Base-by-base conservation (phyloP, 176 grass and related monocot species). In the Oryza australiensis region DNA sequence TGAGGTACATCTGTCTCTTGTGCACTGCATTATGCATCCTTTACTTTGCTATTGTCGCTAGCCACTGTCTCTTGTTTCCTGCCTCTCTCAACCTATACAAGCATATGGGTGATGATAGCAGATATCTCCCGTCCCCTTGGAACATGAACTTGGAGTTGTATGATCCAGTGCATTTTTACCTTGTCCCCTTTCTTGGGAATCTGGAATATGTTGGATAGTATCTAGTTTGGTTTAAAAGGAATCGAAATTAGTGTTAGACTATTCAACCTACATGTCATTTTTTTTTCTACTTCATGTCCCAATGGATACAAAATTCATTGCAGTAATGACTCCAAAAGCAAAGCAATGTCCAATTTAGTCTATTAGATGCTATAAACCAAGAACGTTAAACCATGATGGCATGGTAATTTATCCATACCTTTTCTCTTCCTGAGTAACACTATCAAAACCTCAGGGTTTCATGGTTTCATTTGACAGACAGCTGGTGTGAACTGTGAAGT, bases 401-500 rank as follows among this genome's bases (percentile, higher is more conserved):
- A 32, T 72, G 60, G 29, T 78, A 55, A 9, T 53, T 37, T 4
- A 43, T 26, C 37, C 30, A 66, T 65, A 43, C 12, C 43, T 46
- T 15, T 28, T 15, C 33, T 76, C 16, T 63, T 79, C 35, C 53
- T 5, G 37, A 72, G n/a, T n/a, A 13, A 29, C 46, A 38, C 43
- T 64, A 29, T 76, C 15, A 74, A 68, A 51, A 55, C 77, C 23
- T 71, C 4, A 82, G 37, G 16, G 14, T 53, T 76, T 30, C 5
- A 65, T 9, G 9, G 24, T 80, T 76, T 84, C 64, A 14, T 64
- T 87, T 89, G 29, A 62, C 88, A 97, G 95, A 86, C 95, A 78
- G 89, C 95, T 83, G 92, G 90, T 46, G 13, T 46, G 43, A 46
- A 46, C 12, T 85, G 94, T 97, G 69, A 97, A 97, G 86, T 90